Base-by-base conservation (phyloP, 2,329 filamentous ascomycete genomes). In the Colletotrichum australisinense region DNA sequence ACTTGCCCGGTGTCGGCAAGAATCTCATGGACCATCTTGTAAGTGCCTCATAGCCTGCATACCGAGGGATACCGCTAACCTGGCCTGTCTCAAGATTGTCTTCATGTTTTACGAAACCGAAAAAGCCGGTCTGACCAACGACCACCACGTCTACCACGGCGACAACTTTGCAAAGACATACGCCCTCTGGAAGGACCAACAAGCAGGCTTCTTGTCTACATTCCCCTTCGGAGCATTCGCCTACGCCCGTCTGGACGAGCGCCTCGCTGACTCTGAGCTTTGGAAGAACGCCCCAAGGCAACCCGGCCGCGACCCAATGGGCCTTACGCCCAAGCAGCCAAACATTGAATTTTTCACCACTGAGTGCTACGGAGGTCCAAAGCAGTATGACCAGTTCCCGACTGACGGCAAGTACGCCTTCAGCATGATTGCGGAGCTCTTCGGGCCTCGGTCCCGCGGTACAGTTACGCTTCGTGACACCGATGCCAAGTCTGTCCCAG, bases 161-260 rank as follows among this genome's bases (percentile, higher is more conserved):
- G 83, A 89, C 75, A 88, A 86, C 30, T 81, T 88, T 22, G 81
- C 83, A 14, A 86, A 86, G 65, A 85, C 88, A 0, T 88, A 89
- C 76, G 79, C 84, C 14, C 83, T 88, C 60, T 93, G 89, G 86
- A 87, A 89, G 78, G 86, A 90, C 35, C 85, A 88, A 63, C 90
- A 90, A 76, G 83, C 84, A 2, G 91, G 91, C 1, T 84, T 90
- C 42, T 81, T 92, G 1, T 89, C 90, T 1, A 87, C 85, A 0
- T 92, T 92, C 76, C 90, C 90, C 11, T 93, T 92, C 65, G 91
- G 91, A 53, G 85, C 86, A 12, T 92, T 92, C 65, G 90, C 87
- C 12, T 93, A 86, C 76, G 88, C 90, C 6, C 86, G 91, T n/a
- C 83, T 93, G 0, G 89, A 92, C 72, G 86, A 90, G 9, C 88